Evolutionary conservation across 2,329 filamentous ascomycete species (phyloP).

Genomic region (Periconia digitata): DNA sequence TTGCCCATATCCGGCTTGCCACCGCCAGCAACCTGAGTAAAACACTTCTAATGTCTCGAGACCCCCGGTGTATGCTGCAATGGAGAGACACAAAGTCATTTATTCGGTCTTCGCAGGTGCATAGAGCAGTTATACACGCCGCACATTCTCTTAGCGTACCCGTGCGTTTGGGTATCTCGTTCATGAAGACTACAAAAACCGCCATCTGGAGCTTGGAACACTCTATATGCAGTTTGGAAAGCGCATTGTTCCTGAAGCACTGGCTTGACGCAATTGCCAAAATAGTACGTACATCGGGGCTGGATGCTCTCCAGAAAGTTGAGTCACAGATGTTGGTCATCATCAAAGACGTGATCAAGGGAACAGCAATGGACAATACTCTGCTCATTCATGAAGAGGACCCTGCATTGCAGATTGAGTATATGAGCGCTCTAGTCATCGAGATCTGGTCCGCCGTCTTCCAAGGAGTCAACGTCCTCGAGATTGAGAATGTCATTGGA

Average conservation of each 20-base stretch:
- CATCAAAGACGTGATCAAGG: not conserved
- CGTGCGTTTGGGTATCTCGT: not conserved
- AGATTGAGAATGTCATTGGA: not conserved
- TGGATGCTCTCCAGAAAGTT: not conserved
- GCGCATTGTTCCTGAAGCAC: not conserved
- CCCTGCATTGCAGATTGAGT: not conserved
- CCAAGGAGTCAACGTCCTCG: not conserved
- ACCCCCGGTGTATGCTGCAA: not conserved
- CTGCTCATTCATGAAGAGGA: not conserved
- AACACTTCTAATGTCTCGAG: not conserved
- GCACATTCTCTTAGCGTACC: not conserved
- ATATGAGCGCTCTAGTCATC: not conserved
- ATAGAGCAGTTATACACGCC: not conserved
- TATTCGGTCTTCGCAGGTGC: not conserved
- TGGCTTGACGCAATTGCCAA: not conserved
- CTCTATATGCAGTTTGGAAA: not conserved
- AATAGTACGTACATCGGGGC: not conserved
- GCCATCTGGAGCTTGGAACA: not conserved
- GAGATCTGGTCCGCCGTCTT: not conserved
- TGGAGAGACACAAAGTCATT: not conserved
- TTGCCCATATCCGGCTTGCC: not conserved
- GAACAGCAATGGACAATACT: not conserved
- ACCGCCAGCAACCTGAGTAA: not conserved
- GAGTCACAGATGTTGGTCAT: not conserved
- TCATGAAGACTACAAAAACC: not conserved